These are phyloP conservation scores for Dipodascus geniculatus DNA, from an alignment of 805 yeast species.

Conservation along the genomic window DNA sequence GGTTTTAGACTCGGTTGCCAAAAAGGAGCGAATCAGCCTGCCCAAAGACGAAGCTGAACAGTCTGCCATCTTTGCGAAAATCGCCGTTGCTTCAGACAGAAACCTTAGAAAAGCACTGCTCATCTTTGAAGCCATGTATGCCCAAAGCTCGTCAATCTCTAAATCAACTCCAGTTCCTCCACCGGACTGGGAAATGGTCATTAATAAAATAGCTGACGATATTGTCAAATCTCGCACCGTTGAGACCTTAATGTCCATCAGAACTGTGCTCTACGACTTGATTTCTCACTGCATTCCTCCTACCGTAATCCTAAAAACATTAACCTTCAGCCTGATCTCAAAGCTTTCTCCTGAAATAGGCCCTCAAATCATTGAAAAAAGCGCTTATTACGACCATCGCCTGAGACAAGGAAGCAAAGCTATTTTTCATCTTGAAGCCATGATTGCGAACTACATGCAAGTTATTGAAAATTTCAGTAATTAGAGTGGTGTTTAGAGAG, in stretches of 20 bases:
- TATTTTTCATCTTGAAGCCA: constrained; percentile 92
- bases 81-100: constrained; percentile 48
- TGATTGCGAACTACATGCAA: constrained; percentile 80
- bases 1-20: constrained; percentile 45
- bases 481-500: constrained; percentile 2
- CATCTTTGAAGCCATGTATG: constrained; percentile 63
- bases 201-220: constrained; percentile 48
- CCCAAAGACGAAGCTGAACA: constrained; percentile 29
- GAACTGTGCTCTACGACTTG: constrained; percentile 66
- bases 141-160: constrained; percentile 21
- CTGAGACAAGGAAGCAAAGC: constrained; percentile 77
- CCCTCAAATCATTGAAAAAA: constrained; percentile 36
- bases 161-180: constrained; percentile 41
- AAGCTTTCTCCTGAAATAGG: constrained; percentile 17
- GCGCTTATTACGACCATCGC: constrained; percentile 67
- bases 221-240: constrained; percentile 56
- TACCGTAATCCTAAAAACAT: constrained; percentile 55
- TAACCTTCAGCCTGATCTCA: constrained; percentile 28
- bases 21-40: constrained; percentile 40
- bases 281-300: constrained; percentile 93
- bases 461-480: constrained; percentile 34
- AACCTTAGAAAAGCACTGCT: constrained; percentile 71
- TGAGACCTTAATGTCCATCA: constrained; percentile 33
- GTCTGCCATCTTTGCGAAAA: constrained; percentile 33
- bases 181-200: constrained; percentile 87